Percentiles rank a stretch among this genome's conserved stretches.
Evolutionary conservation across 495 filamentous ascomycete species (phyloP).

Genomic region (Penicillium egyptiacum): DNA sequence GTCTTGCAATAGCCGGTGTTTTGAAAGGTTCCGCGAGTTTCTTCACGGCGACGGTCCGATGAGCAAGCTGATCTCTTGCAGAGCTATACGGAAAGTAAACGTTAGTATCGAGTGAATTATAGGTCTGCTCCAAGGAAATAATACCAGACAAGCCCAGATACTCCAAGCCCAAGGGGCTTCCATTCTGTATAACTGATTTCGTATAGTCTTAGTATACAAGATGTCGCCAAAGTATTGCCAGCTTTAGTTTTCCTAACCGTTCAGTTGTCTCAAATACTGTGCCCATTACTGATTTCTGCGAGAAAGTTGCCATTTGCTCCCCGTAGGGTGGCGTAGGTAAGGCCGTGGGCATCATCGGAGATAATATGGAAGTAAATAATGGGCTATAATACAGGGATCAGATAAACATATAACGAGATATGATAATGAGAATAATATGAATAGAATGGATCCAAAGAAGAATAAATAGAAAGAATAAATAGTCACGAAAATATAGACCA

Average conservation of each 20-base stretch:
- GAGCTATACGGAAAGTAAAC: slow-evolving; percentile 56
- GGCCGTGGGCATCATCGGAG: not conserved
- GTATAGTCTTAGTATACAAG: slow-evolving; percentile 13
- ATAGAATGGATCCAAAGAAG: no score
- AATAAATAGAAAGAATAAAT: no score
- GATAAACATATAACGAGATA: no score
- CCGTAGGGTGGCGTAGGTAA: slow-evolving; percentile 11
- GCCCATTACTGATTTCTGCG: slow-evolving; percentile 95
- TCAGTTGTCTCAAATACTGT: slow-evolving; percentile 98
- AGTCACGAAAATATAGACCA: not conserved
- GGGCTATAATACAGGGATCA: slow-evolving; percentile 3
- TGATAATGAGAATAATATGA: no score
- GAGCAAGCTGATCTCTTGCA: slow-evolving; percentile 89
- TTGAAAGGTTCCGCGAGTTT: slow-evolving; percentile 99
- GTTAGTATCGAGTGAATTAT: slow-evolving; percentile 7
- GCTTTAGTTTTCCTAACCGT: slow-evolving; percentile 58
- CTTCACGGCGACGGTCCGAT: slow-evolving; percentile 92
- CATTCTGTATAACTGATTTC: slow-evolving; percentile 81
- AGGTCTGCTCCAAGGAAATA: slow-evolving; percentile 17
- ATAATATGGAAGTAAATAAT: not conserved
- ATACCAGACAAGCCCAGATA: slow-evolving; percentile 97
- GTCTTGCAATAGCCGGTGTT: slow-evolving; percentile 89
- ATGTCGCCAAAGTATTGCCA: not conserved
- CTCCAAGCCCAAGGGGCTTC: slow-evolving; percentile 96
- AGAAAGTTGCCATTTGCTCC: slow-evolving; percentile 83